Evolutionary conservation across 73 alveolate genomes (phyloP).

Genomic region (Paramecium pentaurelia): DNA sequence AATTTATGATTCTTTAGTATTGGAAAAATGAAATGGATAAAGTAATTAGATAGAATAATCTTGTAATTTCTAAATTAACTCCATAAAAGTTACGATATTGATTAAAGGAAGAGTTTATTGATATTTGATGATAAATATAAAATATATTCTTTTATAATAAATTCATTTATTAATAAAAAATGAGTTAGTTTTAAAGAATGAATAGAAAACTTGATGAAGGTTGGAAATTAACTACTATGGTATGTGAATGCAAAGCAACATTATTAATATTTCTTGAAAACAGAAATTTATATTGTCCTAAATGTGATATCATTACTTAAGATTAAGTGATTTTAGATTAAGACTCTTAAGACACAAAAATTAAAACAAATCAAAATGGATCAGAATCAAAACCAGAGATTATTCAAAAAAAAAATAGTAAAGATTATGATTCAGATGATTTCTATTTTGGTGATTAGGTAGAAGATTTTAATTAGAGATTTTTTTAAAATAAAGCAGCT

Average conservation of each 20-base stretch:
- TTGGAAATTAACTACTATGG: not conserved
- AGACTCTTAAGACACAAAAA: not conserved
- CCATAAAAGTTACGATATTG: not conserved
- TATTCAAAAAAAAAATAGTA: not conserved
- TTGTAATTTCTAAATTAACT: not conserved
- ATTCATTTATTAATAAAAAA: not conserved
- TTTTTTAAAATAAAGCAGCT: not conserved
- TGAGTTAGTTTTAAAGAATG: not conserved
- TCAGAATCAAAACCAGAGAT: not conserved
- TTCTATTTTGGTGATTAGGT: not conserved
- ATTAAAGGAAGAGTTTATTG: not conserved
- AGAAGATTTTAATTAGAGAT: not conserved
- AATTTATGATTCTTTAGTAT: not conserved
- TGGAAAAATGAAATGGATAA: constrained; percentile 1
- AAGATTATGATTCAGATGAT: not conserved
- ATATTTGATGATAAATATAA: not conserved
- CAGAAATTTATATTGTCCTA: constrained; percentile 18
- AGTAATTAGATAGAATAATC: not conserved
- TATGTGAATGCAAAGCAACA: constrained; percentile 5
- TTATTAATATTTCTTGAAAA: not conserved
- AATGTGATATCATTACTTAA: not conserved
- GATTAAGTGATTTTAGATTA: constrained; percentile 19
- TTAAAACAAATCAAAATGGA: not conserved
- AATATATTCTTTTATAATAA: not conserved
- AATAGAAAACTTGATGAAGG: not conserved